Conservation (phyloP, 192 early-diverging fungal species). For the Entomortierella chlamydospora region DNA sequence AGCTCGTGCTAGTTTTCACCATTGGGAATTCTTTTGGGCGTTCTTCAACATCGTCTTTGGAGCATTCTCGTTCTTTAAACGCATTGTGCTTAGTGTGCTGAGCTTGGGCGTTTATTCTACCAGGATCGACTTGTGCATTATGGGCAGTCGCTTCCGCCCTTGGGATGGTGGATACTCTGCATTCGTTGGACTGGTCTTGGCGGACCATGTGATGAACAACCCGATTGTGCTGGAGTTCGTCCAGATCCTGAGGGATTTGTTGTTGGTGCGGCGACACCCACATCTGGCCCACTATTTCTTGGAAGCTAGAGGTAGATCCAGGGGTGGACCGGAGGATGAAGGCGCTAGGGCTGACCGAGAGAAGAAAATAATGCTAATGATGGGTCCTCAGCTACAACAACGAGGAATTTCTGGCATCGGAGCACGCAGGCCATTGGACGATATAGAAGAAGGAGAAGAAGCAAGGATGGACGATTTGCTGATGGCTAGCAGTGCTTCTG, state of each 20-base stretch:
- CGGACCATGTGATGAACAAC: constrained; percentile 47
- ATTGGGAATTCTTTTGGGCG: constrained; percentile 55
- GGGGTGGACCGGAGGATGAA: not conserved
- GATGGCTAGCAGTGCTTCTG: constrained; percentile 10
- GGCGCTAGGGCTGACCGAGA: not conserved
- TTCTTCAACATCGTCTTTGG: constrained; percentile 56
- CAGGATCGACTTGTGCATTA: constrained; percentile 43
- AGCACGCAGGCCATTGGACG: constrained; percentile 3
- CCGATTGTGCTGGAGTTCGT: constrained; percentile 52
- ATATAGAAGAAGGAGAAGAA: constrained; percentile 46
- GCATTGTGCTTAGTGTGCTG: constrained; percentile 26
- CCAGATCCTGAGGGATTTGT: constrained; percentile 40
- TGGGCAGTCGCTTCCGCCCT: constrained; percentile 49
- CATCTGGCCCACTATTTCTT: constrained; percentile 28
- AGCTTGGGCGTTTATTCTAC: constrained; percentile 39
- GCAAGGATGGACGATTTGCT: constrained; percentile 46
- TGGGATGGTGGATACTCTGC: constrained; percentile 54
- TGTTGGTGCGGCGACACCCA: constrained; percentile 16
- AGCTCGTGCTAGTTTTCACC: constrained; percentile 31
- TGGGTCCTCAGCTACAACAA: constrained; percentile 14
- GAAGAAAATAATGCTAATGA: constrained; percentile 20
- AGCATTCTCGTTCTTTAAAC: constrained; percentile 46
- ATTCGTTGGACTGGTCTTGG: constrained; percentile 47
- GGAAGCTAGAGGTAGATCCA: constrained; percentile 14
- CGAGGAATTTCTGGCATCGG: not conserved